Percentiles rank a stretch among this genome's conserved stretches.
Conservation (phyloP, 345 rosid genomes). For the Bruguiera parviflora region DNA sequence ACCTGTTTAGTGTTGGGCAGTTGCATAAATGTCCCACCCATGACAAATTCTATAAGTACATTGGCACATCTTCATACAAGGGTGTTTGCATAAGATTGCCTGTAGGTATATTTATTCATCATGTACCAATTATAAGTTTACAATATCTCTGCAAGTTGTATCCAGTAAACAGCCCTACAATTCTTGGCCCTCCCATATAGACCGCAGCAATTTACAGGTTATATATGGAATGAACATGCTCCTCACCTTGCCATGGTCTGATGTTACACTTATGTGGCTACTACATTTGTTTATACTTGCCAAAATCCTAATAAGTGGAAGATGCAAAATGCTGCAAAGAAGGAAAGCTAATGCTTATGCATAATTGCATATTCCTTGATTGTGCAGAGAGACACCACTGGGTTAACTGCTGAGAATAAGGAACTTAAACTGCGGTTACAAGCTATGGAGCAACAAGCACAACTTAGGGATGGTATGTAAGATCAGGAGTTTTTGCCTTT, state of each 20-base stretch:
- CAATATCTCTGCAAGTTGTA: too few species aligned
- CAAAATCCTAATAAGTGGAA: background rate
- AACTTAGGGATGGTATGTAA: slow-evolving; percentile 60
- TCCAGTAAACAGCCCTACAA: too few species aligned
- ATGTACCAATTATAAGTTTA: too few species aligned
- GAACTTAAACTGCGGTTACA: slow-evolving; percentile 69
- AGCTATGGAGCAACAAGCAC: slow-evolving; percentile 75
- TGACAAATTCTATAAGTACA: too few species aligned
- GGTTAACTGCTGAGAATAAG: slow-evolving; percentile 61
- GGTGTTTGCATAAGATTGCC: too few species aligned
- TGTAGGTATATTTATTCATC: too few species aligned
- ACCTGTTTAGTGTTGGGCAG: too few species aligned
- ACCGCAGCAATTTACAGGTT: too few species aligned
- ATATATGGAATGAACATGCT: background rate
- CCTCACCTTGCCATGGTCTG: background rate
- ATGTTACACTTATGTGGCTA: background rate
- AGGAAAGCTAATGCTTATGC: background rate
- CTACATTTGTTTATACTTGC: background rate
- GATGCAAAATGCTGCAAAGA: background rate
- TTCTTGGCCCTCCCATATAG: too few species aligned
- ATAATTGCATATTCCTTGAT: background rate
- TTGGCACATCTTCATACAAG: too few species aligned
- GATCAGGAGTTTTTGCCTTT: background rate
- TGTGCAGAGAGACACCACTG: slow-evolving; percentile 63
- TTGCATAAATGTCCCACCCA: too few species aligned